phyloP scores from a whole-genome alignment of 2,329 filamentous ascomycete genomes.

The Aspergillus ustus region DNA sequence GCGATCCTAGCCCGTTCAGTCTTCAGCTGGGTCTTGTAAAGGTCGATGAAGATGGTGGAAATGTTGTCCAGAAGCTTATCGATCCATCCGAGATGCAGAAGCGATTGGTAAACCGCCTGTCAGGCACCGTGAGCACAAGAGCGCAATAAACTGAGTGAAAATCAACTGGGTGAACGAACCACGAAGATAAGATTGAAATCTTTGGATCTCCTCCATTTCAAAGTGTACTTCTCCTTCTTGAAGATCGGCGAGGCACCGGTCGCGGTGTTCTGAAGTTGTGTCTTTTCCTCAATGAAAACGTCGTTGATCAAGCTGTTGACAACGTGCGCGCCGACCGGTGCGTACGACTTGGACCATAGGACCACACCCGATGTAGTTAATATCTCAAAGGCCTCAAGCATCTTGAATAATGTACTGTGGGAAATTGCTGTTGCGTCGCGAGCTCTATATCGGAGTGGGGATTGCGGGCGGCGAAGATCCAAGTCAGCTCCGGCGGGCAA shows the following conservation, averaged over 20 bases:
- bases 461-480: conserved; percentile 29
- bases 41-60: conserved; percentile 84
- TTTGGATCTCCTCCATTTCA: conserved; percentile 92
- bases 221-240: conserved; percentile 87
- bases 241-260: conserved; percentile 72
- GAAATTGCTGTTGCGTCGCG: conserved; percentile 4
- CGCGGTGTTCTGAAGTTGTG: conserved; percentile 62
- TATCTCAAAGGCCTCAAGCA: conserved; percentile 97
- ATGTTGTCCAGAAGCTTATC: conserved; percentile 96
- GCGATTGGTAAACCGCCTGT: conserved; percentile 93
- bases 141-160: conserved; percentile 6
- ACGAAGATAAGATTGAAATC: conserved; percentile 96
- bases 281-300: conserved; percentile 96
- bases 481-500: conserved; percentile 8
- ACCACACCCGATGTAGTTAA: conserved; percentile 95
- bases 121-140: conserved; percentile 23
- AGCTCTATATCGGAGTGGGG: conserved; percentile 22
- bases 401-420: conserved; percentile 43
- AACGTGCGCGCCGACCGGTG: conserved; percentile 76
- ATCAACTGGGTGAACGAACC: conserved; percentile 56
- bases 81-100: conserved; percentile 94
- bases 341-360: conserved; percentile 89
- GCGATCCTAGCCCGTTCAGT: conserved; percentile 77
- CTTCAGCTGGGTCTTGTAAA: conserved; percentile 87
- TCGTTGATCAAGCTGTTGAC: conserved; percentile 96